Conservation (phyloP, 2,329 filamentous ascomycete genomes). For the Acrodontium crateriforme region DNA sequence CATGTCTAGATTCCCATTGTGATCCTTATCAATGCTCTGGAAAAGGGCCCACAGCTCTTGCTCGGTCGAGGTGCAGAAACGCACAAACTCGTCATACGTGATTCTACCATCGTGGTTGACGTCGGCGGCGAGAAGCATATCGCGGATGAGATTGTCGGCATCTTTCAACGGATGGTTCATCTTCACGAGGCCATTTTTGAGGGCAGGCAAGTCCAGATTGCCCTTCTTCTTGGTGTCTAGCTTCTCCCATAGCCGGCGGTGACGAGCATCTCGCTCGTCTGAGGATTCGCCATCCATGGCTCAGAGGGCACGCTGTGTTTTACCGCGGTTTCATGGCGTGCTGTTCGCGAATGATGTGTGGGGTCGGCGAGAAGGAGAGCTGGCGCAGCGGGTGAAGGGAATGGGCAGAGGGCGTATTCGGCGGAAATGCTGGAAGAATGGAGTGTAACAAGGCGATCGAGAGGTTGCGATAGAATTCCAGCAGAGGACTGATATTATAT, state of each 20-base stretch:
- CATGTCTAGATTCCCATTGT: slow-evolving; percentile 76
- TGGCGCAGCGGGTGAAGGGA: no score
- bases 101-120: slow-evolving; percentile 79
- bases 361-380: no score
- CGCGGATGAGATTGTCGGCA: slow-evolving; percentile 70
- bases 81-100: slow-evolving; percentile 81
- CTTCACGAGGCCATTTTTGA: slow-evolving; percentile 71
- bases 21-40: slow-evolving; percentile 69
- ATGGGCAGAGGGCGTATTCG: no score
- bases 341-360: no score
- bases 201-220: slow-evolving; percentile 67
- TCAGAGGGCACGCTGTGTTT: slow-evolving; percentile 2
- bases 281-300: slow-evolving; percentile 59
- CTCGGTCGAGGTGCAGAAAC: slow-evolving; percentile 79
- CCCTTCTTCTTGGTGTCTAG: slow-evolving; percentile 66
- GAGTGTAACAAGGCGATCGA: no score
- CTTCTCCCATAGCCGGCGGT: slow-evolving; percentile 71
- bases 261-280: slow-evolving; percentile 64
- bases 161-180: slow-evolving; percentile 94
- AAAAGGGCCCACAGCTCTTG: slow-evolving; percentile 71
- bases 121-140: slow-evolving; percentile 72
- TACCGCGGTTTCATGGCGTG: slow-evolving; percentile 11
- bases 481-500: no score
- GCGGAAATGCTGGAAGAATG: no score
- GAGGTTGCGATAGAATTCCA: no score